These are phyloP conservation scores for Euryodendron excelsum DNA, from an alignment of 148 eudicot species.

Conservation along the genomic window DNA sequence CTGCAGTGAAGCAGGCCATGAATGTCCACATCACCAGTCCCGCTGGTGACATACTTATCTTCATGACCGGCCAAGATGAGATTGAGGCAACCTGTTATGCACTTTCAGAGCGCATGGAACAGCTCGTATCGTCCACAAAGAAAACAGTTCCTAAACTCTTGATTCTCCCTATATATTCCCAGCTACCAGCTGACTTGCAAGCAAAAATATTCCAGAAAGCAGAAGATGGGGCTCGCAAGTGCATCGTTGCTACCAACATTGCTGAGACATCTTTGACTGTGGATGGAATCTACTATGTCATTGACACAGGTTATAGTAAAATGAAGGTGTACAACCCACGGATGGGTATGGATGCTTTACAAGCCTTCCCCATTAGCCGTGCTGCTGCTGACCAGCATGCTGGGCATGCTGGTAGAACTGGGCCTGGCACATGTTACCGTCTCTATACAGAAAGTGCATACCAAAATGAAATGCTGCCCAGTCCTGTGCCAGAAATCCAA, in stretches of 20 bases:
- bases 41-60: constrained; percentile 86
- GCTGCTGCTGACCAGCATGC: constrained; percentile 98
- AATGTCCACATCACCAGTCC: constrained; percentile 80
- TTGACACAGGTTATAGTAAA: constrained; percentile 93
- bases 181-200: constrained; percentile 95
- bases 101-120: constrained; percentile 93
- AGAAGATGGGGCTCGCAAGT: constrained; percentile 95
- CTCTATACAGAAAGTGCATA: constrained; percentile 89
- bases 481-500: constrained; percentile 95
- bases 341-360: constrained; percentile 99
- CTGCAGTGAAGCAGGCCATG: constrained; percentile 95
- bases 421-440: constrained; percentile 94
- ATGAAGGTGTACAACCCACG: constrained; percentile 96
- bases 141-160: constrained; percentile 73
- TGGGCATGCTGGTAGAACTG: constrained; percentile 96
- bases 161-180: constrained; percentile 92
- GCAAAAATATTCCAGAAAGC: constrained; percentile 94
- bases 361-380: constrained; percentile 91
- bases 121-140: constrained; percentile 60
- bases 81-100: constrained; percentile 91
- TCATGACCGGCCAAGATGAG: constrained; percentile 99
- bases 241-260: constrained; percentile 97
- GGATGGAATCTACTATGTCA: constrained; percentile 86
- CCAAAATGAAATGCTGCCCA: constrained; percentile 80
- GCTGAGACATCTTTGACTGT: constrained; percentile 96